Evolutionary conservation across 179 eudicot genomes (phyloP).

Genomic region (Spinacia oleracea): DNA sequence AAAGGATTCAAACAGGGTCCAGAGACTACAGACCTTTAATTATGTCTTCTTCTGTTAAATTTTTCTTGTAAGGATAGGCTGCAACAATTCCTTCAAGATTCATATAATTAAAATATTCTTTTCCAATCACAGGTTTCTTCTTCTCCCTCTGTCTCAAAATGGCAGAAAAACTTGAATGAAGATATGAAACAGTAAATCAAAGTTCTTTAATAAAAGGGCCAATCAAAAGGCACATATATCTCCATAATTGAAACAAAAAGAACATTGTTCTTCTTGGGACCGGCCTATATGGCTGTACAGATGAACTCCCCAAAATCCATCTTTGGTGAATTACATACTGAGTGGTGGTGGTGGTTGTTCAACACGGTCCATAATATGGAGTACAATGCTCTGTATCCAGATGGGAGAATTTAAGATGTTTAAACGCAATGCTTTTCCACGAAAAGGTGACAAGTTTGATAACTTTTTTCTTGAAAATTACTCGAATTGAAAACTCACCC

Average conservation of each 20-base stretch:
- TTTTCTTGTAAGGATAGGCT: slow-evolving; percentile 77
- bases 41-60: slow-evolving; percentile 69
- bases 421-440: neutral
- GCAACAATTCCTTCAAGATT: slow-evolving; percentile 82
- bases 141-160: slow-evolving; percentile 72
- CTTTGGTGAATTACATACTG: neutral
- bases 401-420: neutral
- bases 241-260: neutral
- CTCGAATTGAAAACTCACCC: neutral
- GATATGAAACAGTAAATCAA: neutral
- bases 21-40: slow-evolving; percentile 65
- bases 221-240: neutral
- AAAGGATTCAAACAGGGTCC: slow-evolving; percentile 16
- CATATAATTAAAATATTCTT: slow-evolving; percentile 86
- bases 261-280: neutral
- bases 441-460: neutral
- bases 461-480: neutral
- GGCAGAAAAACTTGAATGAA: slow-evolving; percentile 9
- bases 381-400: neutral
- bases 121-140: slow-evolving; percentile 76
- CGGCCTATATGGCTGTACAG: neutral
- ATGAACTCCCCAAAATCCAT: neutral
- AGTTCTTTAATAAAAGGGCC: neutral
- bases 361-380: neutral
- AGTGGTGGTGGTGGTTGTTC: neutral